Percentiles rank a stretch among this genome's conserved stretches.
phyloP scores from a whole-genome alignment of 768 basidiomycete genomes.

The Serendipita sp. region DNA sequence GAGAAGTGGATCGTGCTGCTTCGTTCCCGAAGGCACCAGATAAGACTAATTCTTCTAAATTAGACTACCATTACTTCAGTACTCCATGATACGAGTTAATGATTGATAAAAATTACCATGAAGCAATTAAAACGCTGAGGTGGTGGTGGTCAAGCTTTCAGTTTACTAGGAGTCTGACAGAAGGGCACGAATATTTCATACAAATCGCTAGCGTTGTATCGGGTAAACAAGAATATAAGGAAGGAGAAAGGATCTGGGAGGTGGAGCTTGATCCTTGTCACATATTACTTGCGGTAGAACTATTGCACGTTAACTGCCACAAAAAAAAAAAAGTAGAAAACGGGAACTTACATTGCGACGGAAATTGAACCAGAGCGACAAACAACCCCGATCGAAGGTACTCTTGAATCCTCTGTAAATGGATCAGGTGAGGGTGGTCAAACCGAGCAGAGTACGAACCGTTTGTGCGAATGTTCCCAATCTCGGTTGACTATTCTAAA shows the following conservation, averaged over 20 bases:
- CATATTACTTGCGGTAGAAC: conserved; percentile 64
- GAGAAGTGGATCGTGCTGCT: conserved; percentile 39
- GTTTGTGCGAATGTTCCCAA: conserved; percentile 97
- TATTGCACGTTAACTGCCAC: conserved; percentile 15
- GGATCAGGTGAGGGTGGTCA: background rate
- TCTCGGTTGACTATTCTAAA: conserved; percentile 95
- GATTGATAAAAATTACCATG: no score
- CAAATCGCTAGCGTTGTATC: no score
- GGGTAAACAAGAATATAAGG: no score
- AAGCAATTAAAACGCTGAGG: no score
- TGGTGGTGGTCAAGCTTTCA: no score
- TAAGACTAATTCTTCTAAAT: conserved; percentile 57
- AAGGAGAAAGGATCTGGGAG: no score
- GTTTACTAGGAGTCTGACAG: no score
- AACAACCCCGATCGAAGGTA: conserved; percentile 90
- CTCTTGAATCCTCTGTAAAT: conserved; percentile 75
- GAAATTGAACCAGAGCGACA: conserved; percentile 95
- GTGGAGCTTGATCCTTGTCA: no score
- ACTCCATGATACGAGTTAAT: no score
- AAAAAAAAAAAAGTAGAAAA: conserved; percentile 2
- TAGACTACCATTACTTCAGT: background rate
- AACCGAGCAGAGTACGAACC: conserved; percentile 28
- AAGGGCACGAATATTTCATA: no score
- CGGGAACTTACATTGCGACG: conserved; percentile 62
- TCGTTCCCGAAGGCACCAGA: conserved; percentile 61